phyloP scores from a whole-genome alignment of 1,139 yeast genomes.

The Geotrichum australiense region DNA sequence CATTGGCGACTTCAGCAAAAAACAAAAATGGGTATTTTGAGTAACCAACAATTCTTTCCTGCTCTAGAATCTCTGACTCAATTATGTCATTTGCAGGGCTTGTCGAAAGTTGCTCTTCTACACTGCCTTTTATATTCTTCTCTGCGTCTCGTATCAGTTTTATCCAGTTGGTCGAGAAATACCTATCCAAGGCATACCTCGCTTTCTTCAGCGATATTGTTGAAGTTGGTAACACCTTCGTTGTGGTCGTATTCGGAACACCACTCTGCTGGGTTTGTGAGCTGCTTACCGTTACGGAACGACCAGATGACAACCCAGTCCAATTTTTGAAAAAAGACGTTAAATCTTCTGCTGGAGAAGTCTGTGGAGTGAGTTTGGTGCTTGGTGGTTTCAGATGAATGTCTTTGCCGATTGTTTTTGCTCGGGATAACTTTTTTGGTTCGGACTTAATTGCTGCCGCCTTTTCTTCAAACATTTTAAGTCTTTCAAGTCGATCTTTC shows the following conservation, averaged over 20 bases:
- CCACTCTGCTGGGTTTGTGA: too few relatives aligned
- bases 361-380: too few relatives aligned
- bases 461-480: conserved; percentile 45
- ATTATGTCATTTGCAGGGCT: conserved; percentile 45
- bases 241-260: too few relatives aligned
- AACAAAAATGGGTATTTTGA: conserved; percentile 59
- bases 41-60: conserved; percentile 52
- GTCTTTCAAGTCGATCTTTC: conserved; percentile 53
- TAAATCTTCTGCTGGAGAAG: too few relatives aligned
- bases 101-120: conserved; percentile 46
- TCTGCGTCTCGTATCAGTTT: conserved; percentile 31
- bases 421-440: conserved; percentile 1
- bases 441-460: conserved; percentile 24
- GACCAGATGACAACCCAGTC: too few relatives aligned
- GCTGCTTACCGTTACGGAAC: too few relatives aligned
- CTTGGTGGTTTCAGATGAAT: too few relatives aligned
- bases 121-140: conserved; percentile 35
- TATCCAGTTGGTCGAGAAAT: conserved; percentile 70
- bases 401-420: neutral
- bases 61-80: conserved; percentile 40
- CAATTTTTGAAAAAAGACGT: too few relatives aligned
- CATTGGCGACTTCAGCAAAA: conserved; percentile 47
- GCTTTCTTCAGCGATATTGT: conserved; percentile 21
- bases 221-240: neutral
- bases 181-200: conserved; percentile 31